Evolutionary conservation across 371 early-diverging fungal genomes (phyloP), one percentile per base, ranked within the genome.

Genomic region (Apophysomyces trapeziformis): DNA sequence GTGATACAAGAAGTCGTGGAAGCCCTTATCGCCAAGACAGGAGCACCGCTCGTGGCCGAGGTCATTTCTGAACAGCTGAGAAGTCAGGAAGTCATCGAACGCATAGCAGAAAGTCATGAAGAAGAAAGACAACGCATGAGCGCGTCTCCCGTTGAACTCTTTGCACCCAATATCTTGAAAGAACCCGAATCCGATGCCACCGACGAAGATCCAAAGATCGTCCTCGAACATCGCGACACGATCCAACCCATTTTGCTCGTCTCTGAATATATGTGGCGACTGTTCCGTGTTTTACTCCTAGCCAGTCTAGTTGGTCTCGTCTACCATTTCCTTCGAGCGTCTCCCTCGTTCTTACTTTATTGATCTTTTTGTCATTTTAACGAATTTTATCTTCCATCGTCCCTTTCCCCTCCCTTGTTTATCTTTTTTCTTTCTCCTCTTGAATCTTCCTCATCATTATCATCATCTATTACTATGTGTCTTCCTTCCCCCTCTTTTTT

Each of bases 1-100:
- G 76, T 82, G 1, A 70, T 82, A 62, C 74, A 77, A 35, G 82
- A 82, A 70, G 70, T 82, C 9, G 66, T 82, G 11, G 82, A 82
- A 63, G 76, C 76, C 1, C 16, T 82, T 4, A 75, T 79, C 61
- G 78, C 77, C 0, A 71, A 77, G 21, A 72, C 74, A 11, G 82
- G 82, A 0, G 82, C 79, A 57, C 78, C 82, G 0, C 60, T 74
- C 5, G 72, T 82, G n/a, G 74, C 76, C 11, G 79, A 76, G 46
- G 76, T 72, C 4, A 77, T 82, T 64, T 73, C 77, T 26, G 82
- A 79, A 35, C 82, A 82, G 58, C 38, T 77, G 9, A 68, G 72
- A 9, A 72, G 78, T 47, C 82, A 82, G 36, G 82, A 82, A 45
- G 72, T 82, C 6, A 82, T 82, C 60, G 82, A 82, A 56, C 60